Conservation (phyloP, 2,329 filamentous ascomycete genomes). For the Coniella lustricola region DNA sequence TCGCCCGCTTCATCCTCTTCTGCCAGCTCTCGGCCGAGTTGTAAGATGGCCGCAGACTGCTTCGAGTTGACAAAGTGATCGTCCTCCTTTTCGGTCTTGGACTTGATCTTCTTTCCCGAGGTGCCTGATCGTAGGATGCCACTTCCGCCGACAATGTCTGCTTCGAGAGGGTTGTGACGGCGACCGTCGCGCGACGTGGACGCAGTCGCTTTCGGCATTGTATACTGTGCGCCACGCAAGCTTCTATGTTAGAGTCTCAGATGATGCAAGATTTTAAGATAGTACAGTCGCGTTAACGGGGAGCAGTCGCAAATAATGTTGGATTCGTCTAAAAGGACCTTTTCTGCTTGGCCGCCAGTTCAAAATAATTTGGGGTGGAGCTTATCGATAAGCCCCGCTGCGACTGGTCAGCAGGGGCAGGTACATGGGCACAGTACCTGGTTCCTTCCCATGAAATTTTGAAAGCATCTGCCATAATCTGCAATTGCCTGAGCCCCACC, state of each 20-base stretch:
- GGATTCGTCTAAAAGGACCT: not conserved
- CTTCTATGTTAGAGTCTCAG: not conserved
- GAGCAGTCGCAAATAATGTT: not conserved
- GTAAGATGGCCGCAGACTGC: conserved; percentile 79
- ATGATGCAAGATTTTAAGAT: too few species aligned
- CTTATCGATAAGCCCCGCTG: conserved; percentile 14
- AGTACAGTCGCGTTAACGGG: too few species aligned
- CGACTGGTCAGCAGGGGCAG: not conserved
- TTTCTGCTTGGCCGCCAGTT: conserved; percentile 6
- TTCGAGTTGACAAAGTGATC: conserved; percentile 79
- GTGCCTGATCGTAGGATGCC: conserved; percentile 51
- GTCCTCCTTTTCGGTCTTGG: conserved; percentile 64
- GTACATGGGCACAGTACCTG: too few species aligned
- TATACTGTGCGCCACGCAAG: conserved; percentile 15
- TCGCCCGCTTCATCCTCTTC: conserved; percentile 65
- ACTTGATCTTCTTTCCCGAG: conserved; percentile 45
- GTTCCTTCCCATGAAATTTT: not conserved
- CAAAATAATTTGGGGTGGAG: not conserved
- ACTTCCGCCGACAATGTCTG: conserved; percentile 66
- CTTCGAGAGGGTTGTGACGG: conserved; percentile 84
- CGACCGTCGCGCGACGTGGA: conserved; percentile 53
- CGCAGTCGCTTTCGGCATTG: conserved; percentile 74
- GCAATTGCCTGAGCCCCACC: not conserved
- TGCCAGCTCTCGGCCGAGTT: conserved; percentile 80
- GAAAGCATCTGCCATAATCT: not conserved